Evolutionary conservation across 2,329 filamentous ascomycete genomes (phyloP).

Genomic region (Arachnopeziza araneosa): DNA sequence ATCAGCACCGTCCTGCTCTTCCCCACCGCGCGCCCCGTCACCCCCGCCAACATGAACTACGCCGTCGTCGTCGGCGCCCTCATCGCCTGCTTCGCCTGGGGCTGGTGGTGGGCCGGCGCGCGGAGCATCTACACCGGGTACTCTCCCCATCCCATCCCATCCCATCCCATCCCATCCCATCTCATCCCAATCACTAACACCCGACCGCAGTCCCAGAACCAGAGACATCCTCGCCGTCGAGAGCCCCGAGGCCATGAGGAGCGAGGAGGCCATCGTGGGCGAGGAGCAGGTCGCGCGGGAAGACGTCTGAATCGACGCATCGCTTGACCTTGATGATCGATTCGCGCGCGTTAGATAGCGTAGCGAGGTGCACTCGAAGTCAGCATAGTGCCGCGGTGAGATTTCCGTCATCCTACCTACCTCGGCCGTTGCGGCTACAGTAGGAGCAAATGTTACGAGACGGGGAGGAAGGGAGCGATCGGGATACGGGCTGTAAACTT

Average conservation of each 20-base stretch:
- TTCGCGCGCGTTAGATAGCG: no score
- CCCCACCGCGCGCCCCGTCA: constrained; percentile 42
- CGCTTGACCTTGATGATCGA: no score
- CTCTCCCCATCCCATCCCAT: no score
- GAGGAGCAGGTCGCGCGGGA: background rate
- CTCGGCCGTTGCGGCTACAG: no score
- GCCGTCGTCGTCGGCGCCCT: constrained; percentile 39
- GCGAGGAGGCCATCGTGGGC: background rate
- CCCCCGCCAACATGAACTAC: constrained; percentile 46
- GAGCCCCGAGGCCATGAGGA: background rate
- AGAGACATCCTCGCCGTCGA: constrained; percentile 36
- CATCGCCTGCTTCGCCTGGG: constrained; percentile 43
- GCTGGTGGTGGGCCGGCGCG: constrained; percentile 39
- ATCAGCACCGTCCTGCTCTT: constrained; percentile 57
- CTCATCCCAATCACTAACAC: background rate
- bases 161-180: no score
- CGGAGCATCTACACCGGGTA: constrained; percentile 45
- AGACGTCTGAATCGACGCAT: no score
- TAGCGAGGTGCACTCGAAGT: no score
- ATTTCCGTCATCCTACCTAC: no score
- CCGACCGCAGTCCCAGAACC: constrained; percentile 39
- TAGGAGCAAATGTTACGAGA: no score
- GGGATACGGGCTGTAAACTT: no score
- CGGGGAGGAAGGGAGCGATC: no score
- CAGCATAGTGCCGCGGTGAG: no score